Conservation (phyloP, 1,284 basidiomycete species). For the Ustilago curta region DNA sequence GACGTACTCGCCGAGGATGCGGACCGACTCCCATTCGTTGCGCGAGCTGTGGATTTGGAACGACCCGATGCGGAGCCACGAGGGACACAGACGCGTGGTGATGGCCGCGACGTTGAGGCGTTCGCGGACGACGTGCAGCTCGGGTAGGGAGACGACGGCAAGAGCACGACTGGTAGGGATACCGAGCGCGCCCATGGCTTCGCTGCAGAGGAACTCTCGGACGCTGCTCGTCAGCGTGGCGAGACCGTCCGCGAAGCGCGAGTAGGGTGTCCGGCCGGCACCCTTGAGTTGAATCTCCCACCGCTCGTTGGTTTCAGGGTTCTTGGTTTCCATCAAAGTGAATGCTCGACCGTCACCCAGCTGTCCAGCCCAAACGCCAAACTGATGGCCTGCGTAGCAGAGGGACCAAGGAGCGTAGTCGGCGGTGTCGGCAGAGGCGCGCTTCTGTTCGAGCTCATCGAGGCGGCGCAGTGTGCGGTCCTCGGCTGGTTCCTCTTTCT, state of each 20-base stretch:
- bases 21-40: constrained; percentile 74
- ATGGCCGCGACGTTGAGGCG: constrained; percentile 82
- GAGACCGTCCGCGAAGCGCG: constrained; percentile 88
- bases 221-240: constrained; percentile 92
- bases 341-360: constrained; percentile 94
- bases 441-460: constrained; percentile 41
- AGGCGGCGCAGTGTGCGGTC: constrained; percentile 32
- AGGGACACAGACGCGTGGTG: constrained; percentile 84
- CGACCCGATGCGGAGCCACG: constrained; percentile 90
- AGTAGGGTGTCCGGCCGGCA: constrained; percentile 91
- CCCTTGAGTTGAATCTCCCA: constrained; percentile 92
- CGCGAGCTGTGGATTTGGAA: constrained; percentile 84
- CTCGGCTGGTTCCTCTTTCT: constrained; percentile 25
- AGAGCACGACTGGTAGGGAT: constrained; percentile 92
- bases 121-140: constrained; percentile 82
- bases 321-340: constrained; percentile 80
- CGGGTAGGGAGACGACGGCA: constrained; percentile 81
- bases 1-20: constrained; percentile 73
- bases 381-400: constrained; percentile 74
- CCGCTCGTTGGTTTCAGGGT: constrained; percentile 62
- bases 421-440: constrained; percentile 12
- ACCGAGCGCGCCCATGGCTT: constrained; percentile 85
- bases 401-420: constrained; percentile 63
- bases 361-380: constrained; percentile 94
- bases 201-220: constrained; percentile 77